phyloP scores from a whole-genome alignment of 495 filamentous ascomycete genomes.

The Corynascus novoguineensis region DNA sequence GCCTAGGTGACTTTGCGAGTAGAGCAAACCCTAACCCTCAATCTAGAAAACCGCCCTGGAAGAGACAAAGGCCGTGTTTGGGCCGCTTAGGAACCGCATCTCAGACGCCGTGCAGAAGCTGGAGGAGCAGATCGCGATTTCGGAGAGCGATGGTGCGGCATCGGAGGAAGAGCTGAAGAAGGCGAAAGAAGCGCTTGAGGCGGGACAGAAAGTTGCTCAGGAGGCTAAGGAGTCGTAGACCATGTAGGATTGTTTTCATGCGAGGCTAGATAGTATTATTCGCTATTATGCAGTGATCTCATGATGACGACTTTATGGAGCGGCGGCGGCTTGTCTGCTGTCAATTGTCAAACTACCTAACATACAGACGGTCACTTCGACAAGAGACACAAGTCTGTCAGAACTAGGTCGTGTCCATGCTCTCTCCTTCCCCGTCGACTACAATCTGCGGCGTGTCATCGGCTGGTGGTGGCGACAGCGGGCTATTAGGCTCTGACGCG shows the following conservation, averaged over 20 bases:
- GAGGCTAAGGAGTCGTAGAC: conserved; percentile 2
- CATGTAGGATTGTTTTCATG: not conserved
- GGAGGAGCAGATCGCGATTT: conserved; percentile 50
- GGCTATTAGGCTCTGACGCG: conserved; percentile 34
- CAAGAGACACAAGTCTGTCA: too few species aligned
- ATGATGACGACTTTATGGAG: conserved; percentile 1
- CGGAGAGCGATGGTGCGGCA: conserved; percentile 53
- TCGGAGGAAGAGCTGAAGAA: conserved; percentile 56
- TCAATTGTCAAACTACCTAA: not conserved
- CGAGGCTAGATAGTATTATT: not conserved
- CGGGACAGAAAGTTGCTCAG: conserved; percentile 36
- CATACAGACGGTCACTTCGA: too few species aligned
- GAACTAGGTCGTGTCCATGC: conserved; percentile 63
- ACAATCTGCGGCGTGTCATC: conserved; percentile 48
- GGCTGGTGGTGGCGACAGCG: conserved; percentile 29
- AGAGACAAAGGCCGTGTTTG: conserved; percentile 78
- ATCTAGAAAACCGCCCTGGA: conserved; percentile 64
- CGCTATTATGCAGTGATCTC: not conserved
- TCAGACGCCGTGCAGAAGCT: conserved; percentile 60
- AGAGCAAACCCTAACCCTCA: conserved; percentile 28
- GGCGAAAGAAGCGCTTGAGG: conserved; percentile 49
- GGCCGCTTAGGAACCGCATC: conserved; percentile 60
- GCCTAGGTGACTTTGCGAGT: too few species aligned
- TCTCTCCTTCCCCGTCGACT: conserved; percentile 53
- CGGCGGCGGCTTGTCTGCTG: too few species aligned